Evolutionary conservation across 31 red algal species (phyloP).

Genomic region (Porphyra umbilicalis): DNA sequence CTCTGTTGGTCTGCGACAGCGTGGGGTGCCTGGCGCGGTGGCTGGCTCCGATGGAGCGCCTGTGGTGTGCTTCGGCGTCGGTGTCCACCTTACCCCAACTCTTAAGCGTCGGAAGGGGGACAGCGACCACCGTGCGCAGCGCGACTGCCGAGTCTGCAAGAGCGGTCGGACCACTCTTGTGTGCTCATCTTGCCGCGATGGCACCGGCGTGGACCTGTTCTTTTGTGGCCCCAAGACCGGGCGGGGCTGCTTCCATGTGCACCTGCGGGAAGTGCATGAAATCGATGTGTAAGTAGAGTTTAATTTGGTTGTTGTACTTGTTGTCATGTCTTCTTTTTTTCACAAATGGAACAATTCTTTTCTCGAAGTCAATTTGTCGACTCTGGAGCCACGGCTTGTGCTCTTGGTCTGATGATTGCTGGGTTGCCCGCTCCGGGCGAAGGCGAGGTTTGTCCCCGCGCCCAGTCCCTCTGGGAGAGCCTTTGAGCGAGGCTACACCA

Average conservation of each 20-base stretch:
- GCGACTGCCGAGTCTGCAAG: not conserved
- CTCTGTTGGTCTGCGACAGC: not conserved
- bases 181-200: not conserved
- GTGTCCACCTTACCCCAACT: too few relatives aligned
- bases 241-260: not conserved
- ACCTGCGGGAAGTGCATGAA: not conserved
- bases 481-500: too few relatives aligned
- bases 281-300: not conserved
- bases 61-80: not conserved
- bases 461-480: too few relatives aligned
- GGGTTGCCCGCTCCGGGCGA: too few relatives aligned
- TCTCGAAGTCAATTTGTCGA: not conserved
- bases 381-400: not conserved
- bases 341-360: not conserved
- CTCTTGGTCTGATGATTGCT: too few relatives aligned
- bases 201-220: not conserved
- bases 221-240: conserved; percentile 11
- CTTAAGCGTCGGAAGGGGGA: too few relatives aligned
- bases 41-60: too few relatives aligned
- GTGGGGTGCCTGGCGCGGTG: not conserved
- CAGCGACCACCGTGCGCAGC: not conserved
- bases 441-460: too few relatives aligned
- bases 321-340: not conserved
- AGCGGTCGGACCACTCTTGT: not conserved
- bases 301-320: not conserved